Evolutionary conservation across 257 asterid species (phyloP).

Genomic region (Apocynum venetum): DNA sequence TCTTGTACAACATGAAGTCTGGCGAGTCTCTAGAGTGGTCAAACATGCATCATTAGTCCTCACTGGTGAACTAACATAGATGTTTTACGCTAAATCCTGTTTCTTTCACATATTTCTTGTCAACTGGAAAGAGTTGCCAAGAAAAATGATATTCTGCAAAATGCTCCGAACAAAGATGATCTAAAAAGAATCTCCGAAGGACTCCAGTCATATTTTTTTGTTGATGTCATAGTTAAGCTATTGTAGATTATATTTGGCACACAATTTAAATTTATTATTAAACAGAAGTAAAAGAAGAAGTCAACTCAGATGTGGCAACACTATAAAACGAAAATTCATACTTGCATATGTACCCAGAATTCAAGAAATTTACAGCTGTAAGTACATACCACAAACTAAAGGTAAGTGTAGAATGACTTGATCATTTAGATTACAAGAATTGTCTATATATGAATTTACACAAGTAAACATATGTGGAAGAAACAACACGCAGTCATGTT

Average conservation of each 20-base stretch:
- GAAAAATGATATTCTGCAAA: background rate
- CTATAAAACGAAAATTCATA: background rate
- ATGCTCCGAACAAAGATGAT: background rate
- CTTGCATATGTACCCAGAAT: background rate
- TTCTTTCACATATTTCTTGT: constrained; percentile 5
- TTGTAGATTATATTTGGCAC: background rate
- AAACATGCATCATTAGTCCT: constrained; percentile 76
- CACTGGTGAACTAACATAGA: constrained; percentile 49
- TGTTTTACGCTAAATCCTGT: background rate
- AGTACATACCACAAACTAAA: background rate
- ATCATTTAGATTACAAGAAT: no score
- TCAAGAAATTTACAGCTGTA: constrained; percentile 3
- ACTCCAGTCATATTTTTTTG: background rate
- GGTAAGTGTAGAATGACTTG: no score
- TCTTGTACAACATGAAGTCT: constrained; percentile 69
- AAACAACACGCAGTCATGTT: no score
- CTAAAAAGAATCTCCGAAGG: background rate
- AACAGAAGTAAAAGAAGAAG: background rate
- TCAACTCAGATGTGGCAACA: constrained; percentile 3
- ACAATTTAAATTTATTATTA: no score
- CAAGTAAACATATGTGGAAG: background rate
- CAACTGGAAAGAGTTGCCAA: background rate
- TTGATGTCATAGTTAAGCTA: background rate
- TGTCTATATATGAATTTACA: no score
- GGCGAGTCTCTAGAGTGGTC: constrained; percentile 83